Percentiles rank a stretch among this genome's conserved stretches.
Conservation (phyloP, 345 rosid genomes). For the Linum tenue region DNA sequence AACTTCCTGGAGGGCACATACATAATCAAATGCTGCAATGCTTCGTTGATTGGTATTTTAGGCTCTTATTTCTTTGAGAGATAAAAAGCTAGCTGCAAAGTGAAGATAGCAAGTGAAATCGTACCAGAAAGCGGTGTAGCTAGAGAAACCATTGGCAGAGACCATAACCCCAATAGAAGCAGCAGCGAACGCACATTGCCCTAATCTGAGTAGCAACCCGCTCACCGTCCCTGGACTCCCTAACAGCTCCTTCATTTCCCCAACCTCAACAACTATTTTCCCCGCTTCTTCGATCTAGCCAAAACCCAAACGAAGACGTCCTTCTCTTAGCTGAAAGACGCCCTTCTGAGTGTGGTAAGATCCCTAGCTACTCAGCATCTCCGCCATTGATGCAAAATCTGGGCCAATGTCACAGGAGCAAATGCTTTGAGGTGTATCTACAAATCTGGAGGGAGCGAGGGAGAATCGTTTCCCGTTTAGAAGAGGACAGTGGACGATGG, state of each 20-base stretch:
- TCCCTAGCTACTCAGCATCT: background rate
- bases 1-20: too few species aligned
- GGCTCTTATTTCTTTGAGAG: too few species aligned
- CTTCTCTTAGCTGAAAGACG: background rate
- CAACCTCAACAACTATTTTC: background rate
- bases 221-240: slow-evolving; percentile 81
- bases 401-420: too few species aligned
- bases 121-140: slow-evolving; percentile 83
- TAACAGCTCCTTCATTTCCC: slow-evolving; percentile 57
- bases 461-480: too few species aligned
- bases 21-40: too few species aligned
- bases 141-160: slow-evolving; percentile 43
- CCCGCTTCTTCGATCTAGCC: background rate
- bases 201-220: slow-evolving; percentile 58
- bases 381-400: background rate
- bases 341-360: background rate
- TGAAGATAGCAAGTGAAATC: background rate
- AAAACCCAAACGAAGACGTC: background rate
- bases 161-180: slow-evolving; percentile 70
- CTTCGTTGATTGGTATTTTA: too few species aligned
- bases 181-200: slow-evolving; percentile 69
- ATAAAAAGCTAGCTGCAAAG: too few species aligned
- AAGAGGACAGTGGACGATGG: too few species aligned
- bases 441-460: too few species aligned
- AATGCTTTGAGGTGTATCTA: too few species aligned